phyloP scores from a whole-genome alignment of 1,139 yeast species.

The Taphrina deformans region DNA sequence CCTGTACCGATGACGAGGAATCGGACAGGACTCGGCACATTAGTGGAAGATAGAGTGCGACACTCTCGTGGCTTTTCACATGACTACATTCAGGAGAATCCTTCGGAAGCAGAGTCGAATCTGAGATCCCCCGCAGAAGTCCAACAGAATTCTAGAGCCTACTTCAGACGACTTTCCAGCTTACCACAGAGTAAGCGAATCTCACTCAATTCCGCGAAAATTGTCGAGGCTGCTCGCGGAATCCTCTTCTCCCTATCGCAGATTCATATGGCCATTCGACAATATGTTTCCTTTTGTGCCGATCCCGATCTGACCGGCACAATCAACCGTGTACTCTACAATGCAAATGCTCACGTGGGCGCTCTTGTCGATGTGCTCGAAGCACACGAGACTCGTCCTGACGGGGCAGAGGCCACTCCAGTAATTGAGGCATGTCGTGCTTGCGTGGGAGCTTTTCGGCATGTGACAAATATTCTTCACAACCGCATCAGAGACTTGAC shows the following conservation, averaged over 20 bases:
- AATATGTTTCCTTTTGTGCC: conserved; percentile 65
- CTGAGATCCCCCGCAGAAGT: conserved; percentile 29
- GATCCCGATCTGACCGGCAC: conserved; percentile 63
- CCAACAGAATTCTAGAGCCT: conserved; percentile 48
- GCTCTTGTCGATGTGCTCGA: conserved; percentile 60
- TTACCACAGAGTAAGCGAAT: conserved; percentile 54
- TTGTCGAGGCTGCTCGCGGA: conserved; percentile 47
- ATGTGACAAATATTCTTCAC: conserved; percentile 54
- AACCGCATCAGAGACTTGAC: conserved; percentile 55
- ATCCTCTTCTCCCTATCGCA: conserved; percentile 56
- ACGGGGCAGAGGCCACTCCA: conserved; percentile 44
- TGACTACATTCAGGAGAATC: conserved; percentile 42
- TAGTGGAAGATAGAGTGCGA: conserved; percentile 38
- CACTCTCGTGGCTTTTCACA: conserved; percentile 43
- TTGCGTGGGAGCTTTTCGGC: conserved; percentile 53
- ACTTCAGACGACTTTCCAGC: conserved; percentile 68
- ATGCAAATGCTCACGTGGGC: conserved; percentile 62
- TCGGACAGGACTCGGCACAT: conserved; percentile 41
- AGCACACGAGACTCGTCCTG: conserved; percentile 43
- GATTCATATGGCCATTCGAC: conserved; percentile 65
- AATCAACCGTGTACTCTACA: conserved; percentile 57
- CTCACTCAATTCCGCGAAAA: conserved; percentile 35
- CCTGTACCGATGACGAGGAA: conserved; percentile 67
- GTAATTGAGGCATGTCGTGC: conserved; percentile 47
- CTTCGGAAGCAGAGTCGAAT: conserved; percentile 17